A percentile compares a stretch with the other conserved stretches of the same genome.
phyloP scores from a whole-genome alignment of 345 rosid genomes.

The Lagerstroemia speciosa region DNA sequence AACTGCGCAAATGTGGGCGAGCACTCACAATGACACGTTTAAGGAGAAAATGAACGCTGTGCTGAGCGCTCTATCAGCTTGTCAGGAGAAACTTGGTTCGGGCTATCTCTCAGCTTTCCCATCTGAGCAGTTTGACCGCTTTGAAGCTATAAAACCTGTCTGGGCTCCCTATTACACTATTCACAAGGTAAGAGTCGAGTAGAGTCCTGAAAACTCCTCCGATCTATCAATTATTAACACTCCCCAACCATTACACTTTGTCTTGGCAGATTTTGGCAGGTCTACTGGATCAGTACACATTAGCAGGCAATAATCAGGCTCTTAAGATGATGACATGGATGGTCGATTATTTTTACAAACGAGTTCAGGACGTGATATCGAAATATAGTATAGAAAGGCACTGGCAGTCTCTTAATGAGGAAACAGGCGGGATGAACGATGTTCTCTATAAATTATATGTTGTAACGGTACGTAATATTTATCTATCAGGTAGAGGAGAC shows the following conservation, averaged over 20 bases:
- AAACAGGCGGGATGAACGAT: constrained; percentile 98
- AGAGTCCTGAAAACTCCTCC: background rate
- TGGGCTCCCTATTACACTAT: constrained; percentile 99
- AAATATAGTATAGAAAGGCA: constrained; percentile 54
- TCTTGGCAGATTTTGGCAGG: constrained; percentile 75
- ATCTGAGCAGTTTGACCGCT: constrained; percentile 63
- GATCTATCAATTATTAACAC: background rate
- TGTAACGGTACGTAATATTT: constrained; percentile 42
- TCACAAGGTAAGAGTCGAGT: constrained; percentile 51
- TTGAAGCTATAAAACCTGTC: constrained; percentile 68
- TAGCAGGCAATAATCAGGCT: constrained; percentile 58
- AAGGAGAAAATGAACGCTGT: constrained; percentile 62
- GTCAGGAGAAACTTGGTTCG: constrained; percentile 62
- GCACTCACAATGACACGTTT: constrained; percentile 62
- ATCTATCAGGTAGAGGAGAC: background rate
- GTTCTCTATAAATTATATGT: constrained; percentile 63
- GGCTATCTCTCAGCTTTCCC: constrained; percentile 98
- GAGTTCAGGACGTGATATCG: constrained; percentile 69
- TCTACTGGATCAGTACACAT: constrained; percentile 66
- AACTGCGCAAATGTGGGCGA: constrained; percentile 88
- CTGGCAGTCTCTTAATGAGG: constrained; percentile 75
- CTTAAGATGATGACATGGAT: constrained; percentile 67
- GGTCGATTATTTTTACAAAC: constrained; percentile 77
- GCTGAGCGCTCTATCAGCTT: constrained; percentile 53
- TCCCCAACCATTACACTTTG: constrained; percentile 3